Conservation (phyloP, 2,329 filamentous ascomycete genomes). For the Fusarium sp. region DNA sequence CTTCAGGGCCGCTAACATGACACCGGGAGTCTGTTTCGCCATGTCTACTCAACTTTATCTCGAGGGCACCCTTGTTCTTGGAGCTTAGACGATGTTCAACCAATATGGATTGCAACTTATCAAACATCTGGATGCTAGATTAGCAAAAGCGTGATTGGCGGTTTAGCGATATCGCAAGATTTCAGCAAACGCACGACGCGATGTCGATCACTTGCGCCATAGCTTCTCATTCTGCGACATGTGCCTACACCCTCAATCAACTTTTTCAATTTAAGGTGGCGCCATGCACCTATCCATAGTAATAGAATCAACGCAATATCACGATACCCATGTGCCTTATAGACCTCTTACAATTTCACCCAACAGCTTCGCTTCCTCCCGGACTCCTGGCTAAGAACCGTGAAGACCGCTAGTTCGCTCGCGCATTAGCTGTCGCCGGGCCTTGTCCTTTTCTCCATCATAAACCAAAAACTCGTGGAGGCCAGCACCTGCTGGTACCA, state of each 20-base stretch:
- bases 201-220: conserved; percentile 19
- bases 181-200: conserved; percentile 12
- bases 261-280: neutral
- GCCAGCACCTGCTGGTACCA: no score
- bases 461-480: no score
- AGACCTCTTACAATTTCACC: conserved; percentile 2
- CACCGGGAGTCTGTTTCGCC: neutral
- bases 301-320: conserved; percentile 3
- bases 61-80: neutral
- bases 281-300: conserved; percentile 3
- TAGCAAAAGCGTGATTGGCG: neutral
- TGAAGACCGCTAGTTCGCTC: no score
- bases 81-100: neutral
- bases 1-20: neutral
- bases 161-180: conserved; percentile 11
- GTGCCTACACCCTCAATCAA: no score
- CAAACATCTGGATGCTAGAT: neutral
- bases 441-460: neutral
- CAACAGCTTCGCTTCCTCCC: neutral
- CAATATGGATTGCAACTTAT: neutral
- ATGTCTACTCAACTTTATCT: neutral
- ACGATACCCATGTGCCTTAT: neutral
- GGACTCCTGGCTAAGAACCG: conserved; percentile 24
- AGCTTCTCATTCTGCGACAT: neutral
- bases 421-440: no score